phyloP scores from a whole-genome alignment of 2,329 filamentous ascomycete genomes.

The Talaromyces rugulosus region DNA sequence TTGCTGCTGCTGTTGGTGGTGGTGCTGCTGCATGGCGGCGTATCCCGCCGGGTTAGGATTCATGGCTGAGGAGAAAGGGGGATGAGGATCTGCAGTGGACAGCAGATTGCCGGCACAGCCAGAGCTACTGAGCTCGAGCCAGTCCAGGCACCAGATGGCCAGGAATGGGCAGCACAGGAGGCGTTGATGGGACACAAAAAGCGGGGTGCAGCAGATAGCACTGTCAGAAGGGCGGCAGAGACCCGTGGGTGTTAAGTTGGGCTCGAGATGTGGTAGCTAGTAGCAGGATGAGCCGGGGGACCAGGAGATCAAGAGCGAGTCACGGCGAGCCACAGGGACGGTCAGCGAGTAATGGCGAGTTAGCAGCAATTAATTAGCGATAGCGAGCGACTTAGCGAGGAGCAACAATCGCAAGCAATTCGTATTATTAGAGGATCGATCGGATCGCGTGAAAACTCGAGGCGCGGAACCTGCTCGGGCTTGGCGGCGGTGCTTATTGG shows the following conservation, averaged over 20 bases:
- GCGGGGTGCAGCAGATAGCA: background rate
- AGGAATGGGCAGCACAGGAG: background rate
- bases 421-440: background rate
- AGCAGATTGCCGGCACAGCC: background rate
- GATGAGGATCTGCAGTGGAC: background rate
- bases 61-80: conserved; percentile 16
- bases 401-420: background rate
- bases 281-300: no score
- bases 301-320: no score
- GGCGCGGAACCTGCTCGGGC: background rate
- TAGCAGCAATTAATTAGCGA: background rate
- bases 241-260: background rate
- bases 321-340: no score
- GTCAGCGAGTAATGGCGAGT: background rate
- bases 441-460: background rate
- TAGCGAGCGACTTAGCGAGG: background rate
- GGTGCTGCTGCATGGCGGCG: conserved; percentile 18
- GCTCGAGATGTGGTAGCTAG: background rate
- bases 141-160: background rate
- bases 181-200: conserved; percentile 1
- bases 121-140: background rate
- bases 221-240: background rate
- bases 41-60: conserved; percentile 28
- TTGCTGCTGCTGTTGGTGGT: background rate
- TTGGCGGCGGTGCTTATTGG: background rate